These are phyloP conservation scores for Orbilia ellipsospora DNA, from an alignment of 2,329 filamentous ascomycete species.

Conservation along the genomic window DNA sequence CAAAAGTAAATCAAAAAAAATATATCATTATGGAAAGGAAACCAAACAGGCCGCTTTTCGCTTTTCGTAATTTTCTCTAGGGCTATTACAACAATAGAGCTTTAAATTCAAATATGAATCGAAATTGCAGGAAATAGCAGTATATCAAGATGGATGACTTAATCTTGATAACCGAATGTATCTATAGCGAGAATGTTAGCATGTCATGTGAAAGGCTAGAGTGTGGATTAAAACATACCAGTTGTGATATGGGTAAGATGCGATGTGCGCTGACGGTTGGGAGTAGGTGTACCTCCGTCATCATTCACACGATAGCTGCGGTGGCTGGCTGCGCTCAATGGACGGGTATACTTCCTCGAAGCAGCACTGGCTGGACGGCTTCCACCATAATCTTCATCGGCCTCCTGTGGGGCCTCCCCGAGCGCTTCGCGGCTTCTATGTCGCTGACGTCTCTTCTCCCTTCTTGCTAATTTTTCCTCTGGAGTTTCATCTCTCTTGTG, in stretches of 20 bases:
- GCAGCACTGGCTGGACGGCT: slow-evolving; percentile 45
- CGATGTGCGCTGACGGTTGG: slow-evolving; percentile 49
- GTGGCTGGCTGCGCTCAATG: slow-evolving; percentile 49
- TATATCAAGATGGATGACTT: background rate
- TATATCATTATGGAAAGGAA: slow-evolving; percentile 20
- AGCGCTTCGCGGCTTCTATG: slow-evolving; percentile 40
- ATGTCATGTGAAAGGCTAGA: background rate
- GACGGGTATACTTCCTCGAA: slow-evolving; percentile 49
- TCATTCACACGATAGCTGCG: slow-evolving; percentile 47
- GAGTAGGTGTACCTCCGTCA: slow-evolving; percentile 33
- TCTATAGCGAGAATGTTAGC: slow-evolving; percentile 26
- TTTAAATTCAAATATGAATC: slow-evolving; percentile 4
- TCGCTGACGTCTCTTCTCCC: slow-evolving; percentile 36
- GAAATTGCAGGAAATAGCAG: background rate
- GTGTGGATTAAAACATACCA: slow-evolving; percentile 9
- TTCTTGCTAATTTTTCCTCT: slow-evolving; percentile 35
- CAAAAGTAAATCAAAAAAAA: slow-evolving; percentile 12
- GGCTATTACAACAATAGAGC: too few species aligned
- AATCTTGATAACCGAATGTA: slow-evolving; percentile 54
- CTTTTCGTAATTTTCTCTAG: slow-evolving; percentile 18
- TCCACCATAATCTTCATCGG: slow-evolving; percentile 44
- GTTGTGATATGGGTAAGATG: slow-evolving; percentile 54
- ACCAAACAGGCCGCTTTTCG: slow-evolving; percentile 29
- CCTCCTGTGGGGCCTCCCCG: slow-evolving; percentile 47
- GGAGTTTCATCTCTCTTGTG: slow-evolving; percentile 52